Base-by-base conservation (phyloP, 2,329 filamentous ascomycete genomes). In the Bipolaris cookei region DNA sequence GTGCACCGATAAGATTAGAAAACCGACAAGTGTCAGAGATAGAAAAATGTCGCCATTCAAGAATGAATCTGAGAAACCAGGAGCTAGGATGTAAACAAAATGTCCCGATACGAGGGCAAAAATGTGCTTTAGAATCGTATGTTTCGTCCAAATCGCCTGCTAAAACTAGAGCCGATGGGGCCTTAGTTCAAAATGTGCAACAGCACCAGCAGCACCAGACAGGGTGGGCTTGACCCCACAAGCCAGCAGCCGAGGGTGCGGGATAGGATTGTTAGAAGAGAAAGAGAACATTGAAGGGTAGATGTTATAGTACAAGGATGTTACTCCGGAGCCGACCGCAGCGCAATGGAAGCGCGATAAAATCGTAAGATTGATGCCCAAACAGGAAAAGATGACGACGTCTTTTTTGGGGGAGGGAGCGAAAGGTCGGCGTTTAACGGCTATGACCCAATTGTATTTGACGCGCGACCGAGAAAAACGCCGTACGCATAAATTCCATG, bases 221-320 rank as follows among this genome's bases (percentile, higher is more conserved):
- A 28, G 25, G 25, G 25, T 28, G 20, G 18, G 16, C 6, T 23
- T 13, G 20, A 14, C 18, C 25, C 32, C 18, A 35, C n/a, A 37
- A 18, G 32, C 45, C 45, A 46, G 21, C 4, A 47, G n/a, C 32
- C 23, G 3, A 44, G 42, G 5, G 25, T 28, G 25, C 25, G 25
- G 25, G 25, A 28, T 28, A 28, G 25, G 25, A 28, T 10, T 28
- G 25, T 28, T 7, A 28, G 25, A 28, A 28, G 25, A 28, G 4
- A 10, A 5, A 14, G 42, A 18, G 42, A 25, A 44, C n/a, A n/a
- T 10, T 16, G 42, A 28, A 16, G 16, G 23, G 21, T 13, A 41
- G 16, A 38, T 14, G 25, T 14, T 49, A 49, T 49, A 49, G 21
- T 49, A 49, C 46, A 49, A 32, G 46, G 46, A 49, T 38, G 35